These are phyloP conservation scores for Rusavskia elegans DNA, from an alignment of 495 filamentous ascomycete genomes.

Conservation along the genomic window DNA sequence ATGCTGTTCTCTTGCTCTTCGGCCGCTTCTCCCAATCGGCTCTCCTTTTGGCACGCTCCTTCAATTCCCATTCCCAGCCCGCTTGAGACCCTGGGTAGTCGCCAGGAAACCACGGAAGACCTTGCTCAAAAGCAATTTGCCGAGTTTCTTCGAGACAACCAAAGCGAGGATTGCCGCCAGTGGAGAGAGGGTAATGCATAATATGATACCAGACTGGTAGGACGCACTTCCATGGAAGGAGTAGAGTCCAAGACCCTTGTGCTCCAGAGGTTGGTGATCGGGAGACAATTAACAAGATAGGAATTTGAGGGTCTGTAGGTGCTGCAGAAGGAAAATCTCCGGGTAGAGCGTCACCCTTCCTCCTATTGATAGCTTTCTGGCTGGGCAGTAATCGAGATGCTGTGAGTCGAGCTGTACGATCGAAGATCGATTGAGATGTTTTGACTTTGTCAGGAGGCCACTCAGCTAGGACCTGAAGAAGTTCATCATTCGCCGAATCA, in stretches of 20 bases:
- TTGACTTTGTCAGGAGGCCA: constrained; percentile 55
- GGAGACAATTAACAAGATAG: constrained; percentile 54
- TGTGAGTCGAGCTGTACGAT: constrained; percentile 43
- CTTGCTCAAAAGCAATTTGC: constrained; percentile 73
- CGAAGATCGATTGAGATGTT: constrained; percentile 45
- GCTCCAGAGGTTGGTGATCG: constrained; percentile 27
- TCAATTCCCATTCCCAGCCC: constrained; percentile 60
- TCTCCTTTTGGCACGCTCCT: constrained; percentile 43
- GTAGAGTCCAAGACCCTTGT: constrained; percentile 66
- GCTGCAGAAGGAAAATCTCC: constrained; percentile 45
- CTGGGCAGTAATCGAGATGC: constrained; percentile 54
- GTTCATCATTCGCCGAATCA: constrained; percentile 28
- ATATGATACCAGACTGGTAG: constrained; percentile 72
- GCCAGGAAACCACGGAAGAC: constrained; percentile 68
- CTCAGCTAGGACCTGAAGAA: constrained; percentile 40
- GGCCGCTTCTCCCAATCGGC: constrained; percentile 63
- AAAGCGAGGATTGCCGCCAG: constrained; percentile 63
- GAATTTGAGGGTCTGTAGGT: constrained; percentile 63
- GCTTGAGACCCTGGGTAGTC: constrained; percentile 75
- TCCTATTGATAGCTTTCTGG: constrained; percentile 76
- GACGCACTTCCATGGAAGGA: constrained; percentile 88
- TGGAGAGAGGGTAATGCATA: constrained; percentile 72
- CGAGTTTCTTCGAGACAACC: constrained; percentile 66
- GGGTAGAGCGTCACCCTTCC: constrained; percentile 49
- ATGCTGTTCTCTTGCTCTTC: constrained; percentile 66